These are phyloP conservation scores for Digitaria exilis DNA, from an alignment of 202 grass and related monocot genomes.

Conservation along the genomic window DNA sequence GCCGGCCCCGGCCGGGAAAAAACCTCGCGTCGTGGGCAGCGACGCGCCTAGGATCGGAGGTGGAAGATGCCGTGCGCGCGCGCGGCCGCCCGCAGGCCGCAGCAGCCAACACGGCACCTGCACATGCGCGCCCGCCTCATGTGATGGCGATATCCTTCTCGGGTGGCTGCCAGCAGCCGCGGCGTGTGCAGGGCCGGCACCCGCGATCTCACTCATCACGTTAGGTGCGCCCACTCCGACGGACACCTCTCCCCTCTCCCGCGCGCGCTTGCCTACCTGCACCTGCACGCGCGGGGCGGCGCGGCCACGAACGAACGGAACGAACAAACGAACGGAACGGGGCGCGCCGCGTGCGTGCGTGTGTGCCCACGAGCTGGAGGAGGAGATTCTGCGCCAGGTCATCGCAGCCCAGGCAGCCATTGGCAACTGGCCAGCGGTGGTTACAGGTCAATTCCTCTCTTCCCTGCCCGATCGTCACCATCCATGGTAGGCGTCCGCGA, in stretches of 20 bases:
- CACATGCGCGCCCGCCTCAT: slow-evolving; percentile 4
- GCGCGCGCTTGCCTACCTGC: not conserved
- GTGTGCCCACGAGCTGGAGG: slow-evolving; percentile 16
- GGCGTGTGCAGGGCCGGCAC: not conserved
- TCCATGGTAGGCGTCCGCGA: not conserved
- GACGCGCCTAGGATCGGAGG: not conserved
- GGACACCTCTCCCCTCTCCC: not conserved
- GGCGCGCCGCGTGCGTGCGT: no score
- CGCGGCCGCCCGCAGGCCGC: not conserved
- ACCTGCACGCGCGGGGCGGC: not conserved
- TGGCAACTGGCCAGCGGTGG: not conserved
- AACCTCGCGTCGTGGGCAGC: slow-evolving; percentile 13
- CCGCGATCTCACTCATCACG: not conserved
- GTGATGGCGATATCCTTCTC: not conserved
- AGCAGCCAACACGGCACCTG: not conserved
- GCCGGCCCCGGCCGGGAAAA: not conserved
- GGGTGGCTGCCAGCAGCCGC: not conserved
- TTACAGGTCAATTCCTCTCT: not conserved
- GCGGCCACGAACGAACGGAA: not conserved
- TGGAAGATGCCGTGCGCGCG: slow-evolving; percentile 1
- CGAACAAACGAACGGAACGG: no score
- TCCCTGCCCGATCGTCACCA: not conserved
- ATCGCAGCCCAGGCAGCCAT: not conserved
- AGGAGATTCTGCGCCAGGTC: slow-evolving; percentile 15
- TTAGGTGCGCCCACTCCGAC: slow-evolving; percentile 19